Evolutionary conservation across 73 alveolate species (phyloP).

Genomic region (Uronychia setigera): DNA sequence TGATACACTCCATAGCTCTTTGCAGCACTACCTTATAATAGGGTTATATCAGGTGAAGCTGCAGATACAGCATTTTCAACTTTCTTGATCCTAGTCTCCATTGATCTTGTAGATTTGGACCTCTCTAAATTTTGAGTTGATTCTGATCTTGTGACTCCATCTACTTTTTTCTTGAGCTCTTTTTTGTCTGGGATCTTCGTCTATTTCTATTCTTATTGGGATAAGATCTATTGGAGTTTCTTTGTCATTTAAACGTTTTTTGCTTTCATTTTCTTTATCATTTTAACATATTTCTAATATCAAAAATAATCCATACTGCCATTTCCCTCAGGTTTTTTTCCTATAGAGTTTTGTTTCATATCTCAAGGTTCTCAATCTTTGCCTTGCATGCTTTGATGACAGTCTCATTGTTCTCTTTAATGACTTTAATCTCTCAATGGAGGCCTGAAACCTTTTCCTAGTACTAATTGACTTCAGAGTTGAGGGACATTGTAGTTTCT

Average conservation of each 20-base stretch:
- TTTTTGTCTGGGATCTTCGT: no score
- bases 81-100: background rate
- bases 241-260: background rate
- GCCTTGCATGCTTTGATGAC: background rate
- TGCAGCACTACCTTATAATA: no score
- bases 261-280: background rate
- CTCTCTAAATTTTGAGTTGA: background rate
- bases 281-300: background rate
- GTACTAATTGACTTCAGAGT: background rate
- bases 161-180: no score
- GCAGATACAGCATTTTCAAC: no score
- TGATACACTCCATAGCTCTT: no score
- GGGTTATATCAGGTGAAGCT: no score
- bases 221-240: background rate
- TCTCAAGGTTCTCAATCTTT: background rate
- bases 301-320: background rate
- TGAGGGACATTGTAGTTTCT: background rate
- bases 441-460: background rate
- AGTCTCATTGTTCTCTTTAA: background rate
- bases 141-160: background rate
- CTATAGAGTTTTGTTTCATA: no score
- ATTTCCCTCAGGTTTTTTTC: background rate
- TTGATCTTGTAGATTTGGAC: background rate
- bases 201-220: no score
- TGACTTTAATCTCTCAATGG: background rate